Evolutionary conservation across 768 basidiomycete species (phyloP).

Genomic region (Mycena metata): DNA sequence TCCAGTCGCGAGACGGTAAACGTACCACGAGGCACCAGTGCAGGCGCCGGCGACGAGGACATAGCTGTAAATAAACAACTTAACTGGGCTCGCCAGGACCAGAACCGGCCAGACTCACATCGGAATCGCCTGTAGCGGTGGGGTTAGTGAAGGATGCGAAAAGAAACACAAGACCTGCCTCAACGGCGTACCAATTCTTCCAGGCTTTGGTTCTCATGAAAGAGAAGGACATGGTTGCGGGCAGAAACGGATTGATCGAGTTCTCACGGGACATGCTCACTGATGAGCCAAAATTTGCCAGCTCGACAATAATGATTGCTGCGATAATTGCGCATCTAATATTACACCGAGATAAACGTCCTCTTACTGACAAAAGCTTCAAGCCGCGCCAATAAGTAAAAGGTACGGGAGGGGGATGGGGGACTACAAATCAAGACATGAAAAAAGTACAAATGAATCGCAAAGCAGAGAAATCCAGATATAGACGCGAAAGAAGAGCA

Average conservation of each 20-base stretch:
- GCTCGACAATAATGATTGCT: neutral
- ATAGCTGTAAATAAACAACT: conserved; percentile 50
- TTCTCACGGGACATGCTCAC: conserved; percentile 6
- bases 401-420: neutral
- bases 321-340: conserved; percentile 42
- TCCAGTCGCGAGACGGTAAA: conserved; percentile 73
- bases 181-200: conserved; percentile 82
- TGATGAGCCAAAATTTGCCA: too few species aligned
- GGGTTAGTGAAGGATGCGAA: conserved; percentile 21
- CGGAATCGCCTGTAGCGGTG: conserved; percentile 59
- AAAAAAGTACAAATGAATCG: conserved; percentile 36
- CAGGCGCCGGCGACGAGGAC: conserved; percentile 65
- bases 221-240: conserved; percentile 32
- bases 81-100: conserved; percentile 9
- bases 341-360: conserved; percentile 47
- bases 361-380: conserved; percentile 44
- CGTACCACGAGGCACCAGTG: conserved; percentile 69
- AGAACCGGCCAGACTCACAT: conserved; percentile 55
- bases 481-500: conserved; percentile 23
- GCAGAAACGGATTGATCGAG: conserved; percentile 39
- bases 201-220: conserved; percentile 51
- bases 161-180: conserved; percentile 58
- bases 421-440: conserved; percentile 36
- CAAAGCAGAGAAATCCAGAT: conserved; percentile 19
- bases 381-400: conserved; percentile 44